phyloP scores from a whole-genome alignment of 345 rosid species.

The Citrus medica region DNA sequence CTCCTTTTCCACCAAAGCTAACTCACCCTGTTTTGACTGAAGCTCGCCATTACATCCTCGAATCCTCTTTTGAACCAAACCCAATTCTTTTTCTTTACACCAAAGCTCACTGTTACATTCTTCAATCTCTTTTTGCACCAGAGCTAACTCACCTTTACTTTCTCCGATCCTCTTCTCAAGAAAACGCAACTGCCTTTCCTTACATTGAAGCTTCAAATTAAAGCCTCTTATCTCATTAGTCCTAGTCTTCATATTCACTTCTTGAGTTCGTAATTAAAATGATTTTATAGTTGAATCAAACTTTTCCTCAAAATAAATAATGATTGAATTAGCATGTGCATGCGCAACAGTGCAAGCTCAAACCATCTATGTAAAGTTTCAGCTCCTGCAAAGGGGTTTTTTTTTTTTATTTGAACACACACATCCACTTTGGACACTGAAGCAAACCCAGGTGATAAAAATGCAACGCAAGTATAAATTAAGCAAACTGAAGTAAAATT shows the following conservation, averaged over 20 bases:
- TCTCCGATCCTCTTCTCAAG: not conserved
- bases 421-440: not conserved
- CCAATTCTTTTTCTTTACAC: not conserved
- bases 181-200: not conserved
- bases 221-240: not conserved
- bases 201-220: conserved; percentile 6
- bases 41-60: not conserved
- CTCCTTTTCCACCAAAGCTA: not conserved
- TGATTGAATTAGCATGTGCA: not conserved
- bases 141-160: not conserved
- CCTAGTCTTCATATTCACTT: not conserved
- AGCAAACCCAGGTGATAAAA: not conserved
- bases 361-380: not conserved
- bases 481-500: not conserved
- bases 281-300: not conserved
- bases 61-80: not conserved
- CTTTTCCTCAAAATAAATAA: not conserved
- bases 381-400: not conserved
- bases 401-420: not conserved
- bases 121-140: not conserved
- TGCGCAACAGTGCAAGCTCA: not conserved
- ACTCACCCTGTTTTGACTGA: not conserved
- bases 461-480: no score
- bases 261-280: not conserved
- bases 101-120: not conserved